A percentile compares a stretch with the other conserved stretches of the same genome.
Conservation (phyloP, 257 asterid genomes). For the Solanum peruvianum region DNA sequence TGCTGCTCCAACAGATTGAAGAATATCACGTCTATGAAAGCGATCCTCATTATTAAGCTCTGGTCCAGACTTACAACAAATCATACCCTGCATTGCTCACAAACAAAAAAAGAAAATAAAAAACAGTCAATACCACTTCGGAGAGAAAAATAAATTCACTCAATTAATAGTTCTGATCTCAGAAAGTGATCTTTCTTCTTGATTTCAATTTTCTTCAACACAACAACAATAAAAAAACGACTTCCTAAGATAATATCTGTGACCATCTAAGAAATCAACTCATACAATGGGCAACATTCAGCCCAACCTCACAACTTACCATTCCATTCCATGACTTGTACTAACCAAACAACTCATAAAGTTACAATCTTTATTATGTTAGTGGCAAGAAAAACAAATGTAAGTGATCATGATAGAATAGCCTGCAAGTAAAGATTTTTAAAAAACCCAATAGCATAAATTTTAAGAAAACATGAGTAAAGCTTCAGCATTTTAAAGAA, state of each 20-base stretch:
- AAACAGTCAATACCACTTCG: neutral
- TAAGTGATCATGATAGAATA: neutral
- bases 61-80: slow-evolving; percentile 41
- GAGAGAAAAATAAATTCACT: neutral
- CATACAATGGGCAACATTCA: neutral
- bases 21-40: slow-evolving; percentile 48
- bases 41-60: slow-evolving; percentile 20
- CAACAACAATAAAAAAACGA: neutral
- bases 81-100: slow-evolving; percentile 20
- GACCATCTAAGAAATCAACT: neutral
- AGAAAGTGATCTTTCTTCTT: neutral
- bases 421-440: neutral
- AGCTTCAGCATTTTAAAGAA: neutral
- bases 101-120: neutral
- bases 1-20: slow-evolving; percentile 59
- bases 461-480: neutral
- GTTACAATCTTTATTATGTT: neutral
- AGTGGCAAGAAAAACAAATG: neutral
- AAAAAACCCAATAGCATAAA: neutral
- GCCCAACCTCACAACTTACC: neutral
- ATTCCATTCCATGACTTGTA: neutral
- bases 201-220: neutral
- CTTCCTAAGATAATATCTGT: neutral
- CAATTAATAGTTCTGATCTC: neutral
- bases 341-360: neutral